These are phyloP conservation scores for Solanum peruvianum DNA, from an alignment of 257 asterid species.

Conservation along the genomic window DNA sequence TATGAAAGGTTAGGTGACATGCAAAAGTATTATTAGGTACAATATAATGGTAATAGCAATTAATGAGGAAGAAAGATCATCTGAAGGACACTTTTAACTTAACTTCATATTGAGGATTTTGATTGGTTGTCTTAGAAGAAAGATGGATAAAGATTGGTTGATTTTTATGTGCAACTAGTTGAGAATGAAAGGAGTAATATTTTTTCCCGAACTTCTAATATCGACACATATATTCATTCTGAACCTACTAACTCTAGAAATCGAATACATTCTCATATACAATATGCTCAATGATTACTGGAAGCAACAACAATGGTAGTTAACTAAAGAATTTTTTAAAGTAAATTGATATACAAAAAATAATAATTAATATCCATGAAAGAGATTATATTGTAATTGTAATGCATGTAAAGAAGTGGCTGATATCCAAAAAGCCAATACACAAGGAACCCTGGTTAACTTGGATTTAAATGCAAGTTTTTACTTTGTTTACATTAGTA, in stretches of 20 bases:
- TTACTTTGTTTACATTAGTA: constrained; percentile 26
- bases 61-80: constrained; percentile 16
- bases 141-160: constrained; percentile 13
- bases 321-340: neutral
- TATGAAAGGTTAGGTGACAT: neutral
- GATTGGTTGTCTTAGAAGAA: constrained; percentile 47
- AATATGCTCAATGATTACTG: neutral
- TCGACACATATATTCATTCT: neutral
- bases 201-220: neutral
- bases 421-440: constrained; percentile 7
- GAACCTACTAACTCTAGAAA: neutral
- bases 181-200: constrained; percentile 9
- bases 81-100: constrained; percentile 44
- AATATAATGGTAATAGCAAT: constrained; percentile 28
- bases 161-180: constrained; percentile 6
- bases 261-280: neutral
- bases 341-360: neutral
- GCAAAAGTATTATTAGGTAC: neutral
- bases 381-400: neutral
- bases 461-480: constrained; percentile 50
- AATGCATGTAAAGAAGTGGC: constrained; percentile 2
- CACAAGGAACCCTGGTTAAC: constrained; percentile 21
- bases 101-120: constrained; percentile 32
- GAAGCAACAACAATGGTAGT: neutral
- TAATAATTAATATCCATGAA: neutral